A percentile compares a stretch with the other conserved stretches of the same genome.
These are phyloP conservation scores for Mariannaea sp. DNA, from an alignment of 2,329 filamentous ascomycete genomes.

Conservation along the genomic window DNA sequence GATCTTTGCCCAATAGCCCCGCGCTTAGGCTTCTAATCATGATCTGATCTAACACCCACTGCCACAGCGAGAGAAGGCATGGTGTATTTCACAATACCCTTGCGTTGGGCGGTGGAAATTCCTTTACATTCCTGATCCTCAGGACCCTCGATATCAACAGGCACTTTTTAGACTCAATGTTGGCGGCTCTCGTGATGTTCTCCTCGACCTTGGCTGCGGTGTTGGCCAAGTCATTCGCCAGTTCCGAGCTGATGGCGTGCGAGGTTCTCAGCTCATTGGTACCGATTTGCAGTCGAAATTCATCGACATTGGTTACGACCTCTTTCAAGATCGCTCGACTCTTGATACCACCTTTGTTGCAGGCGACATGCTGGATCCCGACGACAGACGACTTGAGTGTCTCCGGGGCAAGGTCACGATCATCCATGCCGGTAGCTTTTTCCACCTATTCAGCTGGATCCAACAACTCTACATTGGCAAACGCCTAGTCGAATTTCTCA, in stretches of 20 bases:
- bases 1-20: background rate
- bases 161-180: slow-evolving; percentile 49
- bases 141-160: slow-evolving; percentile 50
- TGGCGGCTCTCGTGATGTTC: slow-evolving; percentile 44
- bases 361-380: slow-evolving; percentile 54
- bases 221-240: slow-evolving; percentile 57
- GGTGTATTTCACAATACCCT: slow-evolving; percentile 50
- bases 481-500: slow-evolving; percentile 52
- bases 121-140: slow-evolving; percentile 47
- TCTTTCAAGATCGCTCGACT: slow-evolving; percentile 63
- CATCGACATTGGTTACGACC: slow-evolving; percentile 63
- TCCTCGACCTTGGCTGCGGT: slow-evolving; percentile 57
- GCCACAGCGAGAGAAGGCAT: slow-evolving; percentile 51
- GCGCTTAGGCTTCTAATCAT: slow-evolving; percentile 7
- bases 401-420: slow-evolving; percentile 51
- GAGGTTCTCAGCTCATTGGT: slow-evolving; percentile 54
- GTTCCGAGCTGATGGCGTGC: slow-evolving; percentile 55
- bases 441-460: slow-evolving; percentile 55
- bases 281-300: slow-evolving; percentile 56
- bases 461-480: slow-evolving; percentile 52
- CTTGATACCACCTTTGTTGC: slow-evolving; percentile 55
- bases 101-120: slow-evolving; percentile 58
- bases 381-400: slow-evolving; percentile 42
- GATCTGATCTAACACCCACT: slow-evolving; percentile 13
- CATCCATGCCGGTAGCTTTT: slow-evolving; percentile 56